phyloP scores from a whole-genome alignment of 2,329 filamentous ascomycete species.

The Diaporthe capsici region DNA sequence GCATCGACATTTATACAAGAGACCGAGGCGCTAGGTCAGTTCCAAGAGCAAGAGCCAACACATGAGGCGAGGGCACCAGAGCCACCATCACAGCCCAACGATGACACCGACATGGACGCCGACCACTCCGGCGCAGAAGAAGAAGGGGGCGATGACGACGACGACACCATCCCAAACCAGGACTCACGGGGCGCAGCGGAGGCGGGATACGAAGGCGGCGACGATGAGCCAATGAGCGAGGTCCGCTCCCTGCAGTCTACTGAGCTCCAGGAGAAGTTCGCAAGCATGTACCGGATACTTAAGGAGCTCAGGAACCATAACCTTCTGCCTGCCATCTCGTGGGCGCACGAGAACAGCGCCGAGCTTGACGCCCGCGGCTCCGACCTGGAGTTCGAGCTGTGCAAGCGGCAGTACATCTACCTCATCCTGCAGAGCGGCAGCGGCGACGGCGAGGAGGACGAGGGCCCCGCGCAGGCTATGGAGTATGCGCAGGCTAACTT shows the following conservation, averaged over 20 bases:
- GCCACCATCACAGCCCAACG: conserved; percentile 13
- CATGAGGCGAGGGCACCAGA: background rate
- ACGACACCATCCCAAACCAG: conserved; percentile 27
- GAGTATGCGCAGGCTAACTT: conserved; percentile 84
- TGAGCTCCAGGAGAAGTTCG: conserved; percentile 84
- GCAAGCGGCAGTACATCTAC: conserved; percentile 90
- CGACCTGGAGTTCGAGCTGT: conserved; percentile 95
- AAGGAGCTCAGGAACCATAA: conserved; percentile 82
- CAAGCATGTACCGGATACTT: conserved; percentile 91
- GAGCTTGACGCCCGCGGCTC: conserved; percentile 86
- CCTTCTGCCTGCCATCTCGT: conserved; percentile 86
- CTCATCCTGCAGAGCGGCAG: conserved; percentile 81
- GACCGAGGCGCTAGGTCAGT: conserved; percentile 56
- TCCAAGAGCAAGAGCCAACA: conserved; percentile 30
- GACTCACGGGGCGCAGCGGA: conserved; percentile 15
- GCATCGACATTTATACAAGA: conserved; percentile 89
- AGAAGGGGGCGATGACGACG: conserved; percentile 27
- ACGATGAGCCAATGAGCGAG: conserved; percentile 51
- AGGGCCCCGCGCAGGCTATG: conserved; percentile 75
- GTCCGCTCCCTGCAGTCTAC: conserved; percentile 72
- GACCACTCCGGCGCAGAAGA: conserved; percentile 32
- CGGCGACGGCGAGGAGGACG: conserved; percentile 66
- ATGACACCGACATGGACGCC: conserved; percentile 40
- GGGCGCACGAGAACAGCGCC: conserved; percentile 80
- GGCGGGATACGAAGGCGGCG: conserved; percentile 34